A percentile compares a stretch with the other conserved stretches of the same genome.
Conservation (phyloP, 345 rosid species). For the Carallia pectinifolia region DNA sequence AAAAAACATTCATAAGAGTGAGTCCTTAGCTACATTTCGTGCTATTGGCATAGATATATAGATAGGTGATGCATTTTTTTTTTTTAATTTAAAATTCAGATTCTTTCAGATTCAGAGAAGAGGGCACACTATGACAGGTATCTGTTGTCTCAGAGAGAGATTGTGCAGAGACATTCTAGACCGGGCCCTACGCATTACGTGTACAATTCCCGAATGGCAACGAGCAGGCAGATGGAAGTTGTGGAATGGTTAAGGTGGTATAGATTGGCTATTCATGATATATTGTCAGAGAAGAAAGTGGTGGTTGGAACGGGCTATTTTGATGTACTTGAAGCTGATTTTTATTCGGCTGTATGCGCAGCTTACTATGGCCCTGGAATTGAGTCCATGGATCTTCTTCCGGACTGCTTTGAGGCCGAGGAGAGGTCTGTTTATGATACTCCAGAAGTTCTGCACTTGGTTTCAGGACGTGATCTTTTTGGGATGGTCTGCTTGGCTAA, state of each 20-base stretch:
- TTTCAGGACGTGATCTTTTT: slow-evolving; percentile 85
- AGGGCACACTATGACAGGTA: slow-evolving; percentile 68
- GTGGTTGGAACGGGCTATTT: slow-evolving; percentile 64
- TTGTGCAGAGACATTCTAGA: slow-evolving; percentile 39
- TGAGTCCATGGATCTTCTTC: slow-evolving; percentile 82
- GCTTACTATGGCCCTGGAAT: slow-evolving; percentile 84
- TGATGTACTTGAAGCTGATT: slow-evolving; percentile 77
- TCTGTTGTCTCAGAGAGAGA: slow-evolving; percentile 56
- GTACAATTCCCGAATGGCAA: slow-evolving; percentile 39
- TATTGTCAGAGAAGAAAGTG: slow-evolving; percentile 65
- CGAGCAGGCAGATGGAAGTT: slow-evolving; percentile 68
- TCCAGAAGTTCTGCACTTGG: slow-evolving; percentile 82
- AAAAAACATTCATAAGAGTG: no score
- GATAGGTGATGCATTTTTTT: slow-evolving; percentile 1
- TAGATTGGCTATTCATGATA: slow-evolving; percentile 70
- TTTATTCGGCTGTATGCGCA: slow-evolving; percentile 70
- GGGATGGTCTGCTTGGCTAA: slow-evolving; percentile 79
- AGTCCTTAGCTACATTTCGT: neutral
- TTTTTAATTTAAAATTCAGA: slow-evolving; percentile 43
- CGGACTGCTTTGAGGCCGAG: slow-evolving; percentile 92
- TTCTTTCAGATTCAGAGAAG: slow-evolving; percentile 76
- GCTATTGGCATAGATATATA: neutral
- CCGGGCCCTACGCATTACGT: slow-evolving; percentile 36
- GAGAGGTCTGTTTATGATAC: slow-evolving; percentile 80
- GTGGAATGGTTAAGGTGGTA: slow-evolving; percentile 95